phyloP scores from a whole-genome alignment of 2,329 filamentous ascomycete species.

The Claviceps sp. region DNA sequence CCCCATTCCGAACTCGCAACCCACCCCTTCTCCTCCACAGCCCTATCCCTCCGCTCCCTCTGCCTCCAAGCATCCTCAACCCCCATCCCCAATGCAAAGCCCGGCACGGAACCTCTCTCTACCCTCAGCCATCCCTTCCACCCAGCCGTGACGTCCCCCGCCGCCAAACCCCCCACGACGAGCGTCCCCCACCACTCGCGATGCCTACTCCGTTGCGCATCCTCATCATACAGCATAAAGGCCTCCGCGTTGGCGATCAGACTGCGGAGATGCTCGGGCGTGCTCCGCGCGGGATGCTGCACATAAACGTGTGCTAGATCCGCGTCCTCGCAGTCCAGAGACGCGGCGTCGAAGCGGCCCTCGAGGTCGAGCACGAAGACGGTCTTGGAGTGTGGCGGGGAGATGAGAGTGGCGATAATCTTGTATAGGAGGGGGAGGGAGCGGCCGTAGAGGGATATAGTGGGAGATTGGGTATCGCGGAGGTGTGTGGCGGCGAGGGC shows the following conservation, averaged over 20 bases:
- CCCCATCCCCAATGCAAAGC: slow-evolving; percentile 26
- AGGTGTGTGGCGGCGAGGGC: slow-evolving; percentile 32
- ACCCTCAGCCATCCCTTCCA: slow-evolving; percentile 41
- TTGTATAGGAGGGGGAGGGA: slow-evolving; percentile 42
- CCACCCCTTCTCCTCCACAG: slow-evolving; percentile 32
- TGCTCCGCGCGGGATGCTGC: slow-evolving; percentile 24
- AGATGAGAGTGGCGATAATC: slow-evolving; percentile 38
- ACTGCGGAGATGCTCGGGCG: slow-evolving; percentile 16
- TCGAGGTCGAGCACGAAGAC: slow-evolving; percentile 43
- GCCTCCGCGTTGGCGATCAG: slow-evolving; percentile 27
- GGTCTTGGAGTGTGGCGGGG: slow-evolving; percentile 31
- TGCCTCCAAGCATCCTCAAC: slow-evolving; percentile 32
- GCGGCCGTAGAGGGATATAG: slow-evolving; percentile 38
- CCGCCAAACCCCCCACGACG: slow-evolving; percentile 30
- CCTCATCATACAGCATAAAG: slow-evolving; percentile 36
- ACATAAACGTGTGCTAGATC: slow-evolving; percentile 40
- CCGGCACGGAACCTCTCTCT: slow-evolving; percentile 27
- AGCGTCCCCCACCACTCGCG: slow-evolving; percentile 47
- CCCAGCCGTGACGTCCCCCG: slow-evolving; percentile 19
- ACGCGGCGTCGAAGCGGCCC: slow-evolving; percentile 38
- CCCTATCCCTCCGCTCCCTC: slow-evolving; percentile 24
- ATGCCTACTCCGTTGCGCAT: slow-evolving; percentile 25
- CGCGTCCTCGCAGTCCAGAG: slow-evolving; percentile 22
- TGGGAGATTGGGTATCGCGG: slow-evolving; percentile 31
- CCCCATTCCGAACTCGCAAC: slow-evolving; percentile 36